These are phyloP conservation scores for Lactarius evosmus DNA, from an alignment of 768 basidiomycete genomes.

Conservation along the genomic window DNA sequence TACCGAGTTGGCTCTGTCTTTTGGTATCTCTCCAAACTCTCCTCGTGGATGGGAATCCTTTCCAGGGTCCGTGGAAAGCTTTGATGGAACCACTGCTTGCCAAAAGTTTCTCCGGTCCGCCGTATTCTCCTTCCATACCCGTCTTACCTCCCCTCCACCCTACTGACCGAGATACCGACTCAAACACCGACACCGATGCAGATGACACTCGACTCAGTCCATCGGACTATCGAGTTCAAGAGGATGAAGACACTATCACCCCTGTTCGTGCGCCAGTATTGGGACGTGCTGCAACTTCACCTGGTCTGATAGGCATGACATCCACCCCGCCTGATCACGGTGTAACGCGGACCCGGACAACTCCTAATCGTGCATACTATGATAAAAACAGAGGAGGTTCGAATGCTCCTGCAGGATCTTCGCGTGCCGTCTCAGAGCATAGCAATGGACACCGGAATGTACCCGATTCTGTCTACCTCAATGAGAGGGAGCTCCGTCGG, in stretches of 20 bases:
- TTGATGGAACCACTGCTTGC: constrained; percentile 81
- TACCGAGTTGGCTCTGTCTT: constrained; percentile 94
- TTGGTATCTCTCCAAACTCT: constrained; percentile 82
- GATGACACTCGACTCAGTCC: constrained; percentile 51
- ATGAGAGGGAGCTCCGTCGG: constrained; percentile 30
- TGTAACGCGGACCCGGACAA: constrained; percentile 65
- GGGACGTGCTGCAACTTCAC: constrained; percentile 50
- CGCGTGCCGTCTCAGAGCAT: constrained; percentile 16
- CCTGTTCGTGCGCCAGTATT: constrained; percentile 56
- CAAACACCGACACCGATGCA: constrained; percentile 46
- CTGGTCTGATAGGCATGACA: constrained; percentile 36
- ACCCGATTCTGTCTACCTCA: constrained; percentile 43
- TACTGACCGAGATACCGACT: constrained; percentile 44
- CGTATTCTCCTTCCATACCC: constrained; percentile 65
- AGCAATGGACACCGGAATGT: constrained; percentile 20
- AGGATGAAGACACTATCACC: constrained; percentile 75
- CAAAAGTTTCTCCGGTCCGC: constrained; percentile 55
- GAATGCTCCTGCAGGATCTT: constrained; percentile 7
- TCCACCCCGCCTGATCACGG: constrained; percentile 29
- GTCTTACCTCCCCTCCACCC: constrained; percentile 51
- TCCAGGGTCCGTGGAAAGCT: constrained; percentile 90
- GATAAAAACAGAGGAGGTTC: constrained; percentile 32
- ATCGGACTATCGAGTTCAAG: constrained; percentile 41
- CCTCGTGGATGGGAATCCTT: constrained; percentile 93
- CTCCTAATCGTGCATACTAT: constrained; percentile 51